Conservation (phyloP, 1,284 basidiomycete genomes). For the Trametes hirsuta region DNA sequence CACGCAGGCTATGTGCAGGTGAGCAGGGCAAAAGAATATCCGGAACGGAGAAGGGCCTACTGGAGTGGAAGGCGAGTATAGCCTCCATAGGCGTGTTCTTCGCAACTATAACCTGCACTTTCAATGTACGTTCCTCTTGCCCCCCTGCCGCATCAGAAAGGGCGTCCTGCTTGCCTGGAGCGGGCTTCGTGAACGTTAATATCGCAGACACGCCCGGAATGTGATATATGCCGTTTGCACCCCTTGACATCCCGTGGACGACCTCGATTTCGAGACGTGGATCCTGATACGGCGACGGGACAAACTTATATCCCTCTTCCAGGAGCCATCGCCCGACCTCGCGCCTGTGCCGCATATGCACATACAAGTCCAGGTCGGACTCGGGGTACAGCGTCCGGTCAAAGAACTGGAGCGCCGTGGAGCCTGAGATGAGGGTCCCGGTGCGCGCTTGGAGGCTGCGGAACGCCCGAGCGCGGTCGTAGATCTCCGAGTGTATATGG, state of each 20-base stretch:
- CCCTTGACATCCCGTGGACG: slow-evolving; percentile 5
- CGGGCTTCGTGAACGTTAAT: slow-evolving; percentile 21
- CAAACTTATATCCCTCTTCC: slow-evolving; percentile 25
- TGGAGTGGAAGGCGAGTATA: slow-evolving; percentile 45
- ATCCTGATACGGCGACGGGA: slow-evolving; percentile 25
- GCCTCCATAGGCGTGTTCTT: slow-evolving; percentile 24
- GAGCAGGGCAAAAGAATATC: too few relatives aligned
- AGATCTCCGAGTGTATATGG: slow-evolving; percentile 2
- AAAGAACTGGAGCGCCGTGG: slow-evolving; percentile 52
- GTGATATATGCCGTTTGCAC: slow-evolving; percentile 15
- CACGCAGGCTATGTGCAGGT: slow-evolving; percentile 41
- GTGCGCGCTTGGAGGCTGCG: slow-evolving; percentile 48
- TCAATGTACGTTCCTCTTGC: slow-evolving; percentile 2
- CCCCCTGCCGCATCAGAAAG: not conserved
- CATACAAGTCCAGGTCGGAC: slow-evolving; percentile 53
- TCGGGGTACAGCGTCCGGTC: slow-evolving; percentile 45
- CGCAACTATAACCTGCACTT: slow-evolving; percentile 25
- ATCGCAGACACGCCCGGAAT: slow-evolving; percentile 21
- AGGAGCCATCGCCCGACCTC: slow-evolving; percentile 29
- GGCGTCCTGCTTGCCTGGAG: not conserved
- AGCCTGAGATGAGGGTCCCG: slow-evolving; percentile 51
- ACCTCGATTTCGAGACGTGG: slow-evolving; percentile 21
- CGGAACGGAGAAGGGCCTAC: slow-evolving; percentile 32
- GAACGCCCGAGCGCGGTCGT: slow-evolving; percentile 36
- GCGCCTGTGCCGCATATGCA: slow-evolving; percentile 26